Conservation (phyloP, 1,139 yeast genomes). For the Hyphopichia fennica region DNA sequence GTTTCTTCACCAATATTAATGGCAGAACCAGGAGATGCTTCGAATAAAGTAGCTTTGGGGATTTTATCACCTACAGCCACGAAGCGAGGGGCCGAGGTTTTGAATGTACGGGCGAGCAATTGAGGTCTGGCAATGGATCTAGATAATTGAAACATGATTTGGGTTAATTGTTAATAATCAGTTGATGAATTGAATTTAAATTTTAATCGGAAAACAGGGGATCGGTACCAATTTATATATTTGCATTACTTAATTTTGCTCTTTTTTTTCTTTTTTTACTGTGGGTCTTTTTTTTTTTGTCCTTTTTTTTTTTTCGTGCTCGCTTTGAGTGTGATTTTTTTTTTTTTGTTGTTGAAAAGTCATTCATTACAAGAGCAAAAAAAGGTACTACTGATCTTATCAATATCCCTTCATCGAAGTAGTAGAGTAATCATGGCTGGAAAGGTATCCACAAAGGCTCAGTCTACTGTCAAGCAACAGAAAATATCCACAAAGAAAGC, state of each 20-base stretch:
- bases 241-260: too few species aligned
- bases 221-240: not conserved
- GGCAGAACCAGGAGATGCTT: constrained; percentile 67
- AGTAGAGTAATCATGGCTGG: not conserved
- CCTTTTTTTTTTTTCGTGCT: too few species aligned
- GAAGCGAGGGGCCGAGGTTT: constrained; percentile 26
- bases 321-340: too few species aligned
- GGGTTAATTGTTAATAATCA: not conserved
- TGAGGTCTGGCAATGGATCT: constrained; percentile 7
- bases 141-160: not conserved
- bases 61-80: constrained; percentile 55
- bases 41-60: constrained; percentile 58
- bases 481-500: constrained; percentile 33
- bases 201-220: not conserved
- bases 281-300: too few species aligned
- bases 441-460: not conserved
- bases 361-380: too few species aligned
- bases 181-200: not conserved
- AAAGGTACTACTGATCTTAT: too few species aligned
- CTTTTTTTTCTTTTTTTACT: too few species aligned
- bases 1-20: constrained; percentile 61
- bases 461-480: constrained; percentile 8
- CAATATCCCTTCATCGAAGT: not conserved
- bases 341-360: too few species aligned
- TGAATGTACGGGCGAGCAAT: constrained; percentile 26